Conservation (phyloP, 306 rosid species). For the Canavalia ensiformis region DNA sequence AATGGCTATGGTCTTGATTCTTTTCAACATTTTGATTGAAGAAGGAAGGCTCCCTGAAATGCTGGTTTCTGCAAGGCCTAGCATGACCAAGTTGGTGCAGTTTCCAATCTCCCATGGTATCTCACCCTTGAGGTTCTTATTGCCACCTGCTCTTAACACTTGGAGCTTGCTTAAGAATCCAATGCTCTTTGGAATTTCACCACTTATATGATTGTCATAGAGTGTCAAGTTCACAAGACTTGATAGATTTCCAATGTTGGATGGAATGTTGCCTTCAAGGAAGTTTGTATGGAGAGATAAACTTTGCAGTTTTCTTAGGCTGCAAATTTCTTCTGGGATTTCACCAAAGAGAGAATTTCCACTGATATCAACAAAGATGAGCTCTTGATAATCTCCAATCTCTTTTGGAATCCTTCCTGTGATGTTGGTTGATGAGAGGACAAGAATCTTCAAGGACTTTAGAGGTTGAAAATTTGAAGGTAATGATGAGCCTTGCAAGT, state of each 20-base stretch:
- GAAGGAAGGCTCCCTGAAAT: constrained; percentile 87
- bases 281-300: constrained; percentile 67
- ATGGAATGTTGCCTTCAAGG: constrained; percentile 79
- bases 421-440: constrained; percentile 71
- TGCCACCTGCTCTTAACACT: constrained; percentile 88
- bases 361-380: constrained; percentile 68
- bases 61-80: constrained; percentile 95
- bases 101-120: constrained; percentile 90
- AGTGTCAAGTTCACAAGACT: constrained; percentile 70
- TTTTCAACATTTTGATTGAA: constrained; percentile 75
- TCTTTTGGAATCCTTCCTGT: constrained; percentile 77
- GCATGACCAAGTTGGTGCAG: constrained; percentile 77
- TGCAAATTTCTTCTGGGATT: constrained; percentile 83
- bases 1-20: constrained; percentile 72
- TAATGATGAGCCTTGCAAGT: constrained; percentile 80
- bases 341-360: constrained; percentile 73
- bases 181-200: constrained; percentile 82
- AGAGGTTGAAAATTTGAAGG: constrained; percentile 83
- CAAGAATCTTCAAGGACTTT: constrained; percentile 63
- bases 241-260: constrained; percentile 75
- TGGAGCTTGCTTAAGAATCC: constrained; percentile 72
- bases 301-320: constrained; percentile 63
- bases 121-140: constrained; percentile 75
- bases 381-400: constrained; percentile 70
- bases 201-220: constrained; percentile 74